These are phyloP conservation scores for Globisporangium cylindrosporum DNA, from an alignment of 352 stramenopile genomes.

Conservation along the genomic window DNA sequence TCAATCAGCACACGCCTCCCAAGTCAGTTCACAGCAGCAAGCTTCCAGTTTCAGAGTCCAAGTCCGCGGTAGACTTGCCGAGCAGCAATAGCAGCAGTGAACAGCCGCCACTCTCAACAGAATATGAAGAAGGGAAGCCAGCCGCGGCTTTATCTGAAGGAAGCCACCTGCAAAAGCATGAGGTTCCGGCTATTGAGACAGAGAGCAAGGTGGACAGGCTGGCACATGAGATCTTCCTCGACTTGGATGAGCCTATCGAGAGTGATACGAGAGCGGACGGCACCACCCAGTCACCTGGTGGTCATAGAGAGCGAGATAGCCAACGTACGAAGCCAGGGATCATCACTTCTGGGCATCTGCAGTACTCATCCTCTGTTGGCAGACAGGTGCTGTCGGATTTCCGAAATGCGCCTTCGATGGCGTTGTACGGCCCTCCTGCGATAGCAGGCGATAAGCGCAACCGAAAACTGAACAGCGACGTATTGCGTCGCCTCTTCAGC, in stretches of 20 bases:
- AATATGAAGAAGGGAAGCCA: background rate
- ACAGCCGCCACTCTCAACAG: background rate
- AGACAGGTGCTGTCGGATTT: constrained; percentile 70
- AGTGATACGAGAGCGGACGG: background rate
- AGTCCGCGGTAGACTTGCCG: background rate
- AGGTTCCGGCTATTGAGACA: background rate
- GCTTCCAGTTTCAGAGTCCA: background rate
- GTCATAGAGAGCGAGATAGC: background rate
- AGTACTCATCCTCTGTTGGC: constrained; percentile 43
- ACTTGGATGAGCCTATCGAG: background rate
- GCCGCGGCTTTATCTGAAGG: background rate
- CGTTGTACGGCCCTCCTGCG: constrained; percentile 51
- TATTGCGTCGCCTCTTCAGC: constrained; percentile 76
- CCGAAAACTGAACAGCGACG: constrained; percentile 37
- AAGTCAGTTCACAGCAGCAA: background rate
- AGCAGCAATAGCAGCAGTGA: background rate
- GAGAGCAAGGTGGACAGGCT: background rate
- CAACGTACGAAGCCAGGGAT: constrained; percentile 2
- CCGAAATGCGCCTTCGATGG: constrained; percentile 55
- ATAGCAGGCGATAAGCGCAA: background rate
- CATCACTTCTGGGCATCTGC: background rate
- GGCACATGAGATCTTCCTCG: constrained; percentile 1
- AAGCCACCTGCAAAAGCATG: background rate
- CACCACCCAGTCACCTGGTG: too few species aligned
- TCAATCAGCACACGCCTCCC: background rate